Evolutionary conservation across 495 filamentous ascomycete genomes (phyloP), one percentile per base, ranked within the genome.

Genomic region (Aspergillus sclerotiicarbonarius): DNA sequence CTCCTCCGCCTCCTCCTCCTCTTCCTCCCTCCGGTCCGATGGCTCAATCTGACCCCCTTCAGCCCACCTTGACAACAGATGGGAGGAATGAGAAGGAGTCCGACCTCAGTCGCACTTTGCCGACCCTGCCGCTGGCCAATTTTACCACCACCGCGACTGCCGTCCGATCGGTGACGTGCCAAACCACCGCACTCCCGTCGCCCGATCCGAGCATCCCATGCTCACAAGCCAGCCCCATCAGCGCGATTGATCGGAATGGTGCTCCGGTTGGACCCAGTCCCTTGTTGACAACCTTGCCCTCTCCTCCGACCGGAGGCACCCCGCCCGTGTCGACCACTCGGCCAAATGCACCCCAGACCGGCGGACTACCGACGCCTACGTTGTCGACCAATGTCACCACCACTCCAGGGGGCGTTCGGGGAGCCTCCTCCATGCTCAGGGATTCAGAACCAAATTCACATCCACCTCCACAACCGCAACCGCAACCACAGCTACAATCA

Each of bases 131-230:
- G 39, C 29, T 32, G 1, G 30, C 37, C 33, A 44, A 6, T 18
- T 30, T 32, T 15, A 32, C 20, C 54, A 39, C 32, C 47, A 39
- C 4, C 47, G 41, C 44, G 53, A 43, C 32, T 45, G 15, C 46
- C 41, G n/a, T 43, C 18, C 33, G 48, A 18, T 52, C 43, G 25
- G 25, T 25, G 25, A 25, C 25, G 2, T 25, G 25, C 5, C 25
- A 25, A 25, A 25, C 51, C 32, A 20, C 54, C 30, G 54, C 60
- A 10, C 60, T 69, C 33, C 67, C 67, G 29, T 65, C 67, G 2
- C 64, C 64, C 6, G 62, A 62, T 21, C 64, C 64, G 35, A 65
- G 60, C 48, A 64, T 58, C 12, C 59, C 61, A 18, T 43, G 44
- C 21, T 54, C 51, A 8, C 51, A 54, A 41, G 32, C 57, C 37